Conservation (phyloP, 192 early-diverging fungal species). For the Coemansia reversa region DNA sequence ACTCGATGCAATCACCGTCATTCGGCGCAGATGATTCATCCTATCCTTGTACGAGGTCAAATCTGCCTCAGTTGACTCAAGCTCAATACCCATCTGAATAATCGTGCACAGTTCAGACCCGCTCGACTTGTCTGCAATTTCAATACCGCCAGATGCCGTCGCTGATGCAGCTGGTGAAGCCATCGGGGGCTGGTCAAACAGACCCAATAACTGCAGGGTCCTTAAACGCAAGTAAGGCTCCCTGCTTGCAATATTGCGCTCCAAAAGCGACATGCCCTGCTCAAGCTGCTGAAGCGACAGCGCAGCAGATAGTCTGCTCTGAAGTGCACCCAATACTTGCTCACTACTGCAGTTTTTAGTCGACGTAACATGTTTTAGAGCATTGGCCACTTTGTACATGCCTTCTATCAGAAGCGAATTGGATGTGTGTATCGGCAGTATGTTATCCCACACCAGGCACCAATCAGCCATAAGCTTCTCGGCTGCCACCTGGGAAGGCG, state of each 20-base stretch:
- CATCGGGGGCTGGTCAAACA: slow-evolving; percentile 65
- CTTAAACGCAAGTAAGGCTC: slow-evolving; percentile 59
- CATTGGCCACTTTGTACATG: slow-evolving; percentile 22
- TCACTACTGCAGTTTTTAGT: slow-evolving; percentile 5
- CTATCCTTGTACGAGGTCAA: slow-evolving; percentile 78
- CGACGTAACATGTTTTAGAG: slow-evolving; percentile 14
- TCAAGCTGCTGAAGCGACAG: slow-evolving; percentile 33
- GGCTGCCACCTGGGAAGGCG: slow-evolving; percentile 1
- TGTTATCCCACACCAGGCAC: slow-evolving; percentile 12
- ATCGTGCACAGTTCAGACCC: slow-evolving; percentile 51
- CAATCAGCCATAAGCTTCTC: slow-evolving; percentile 23
- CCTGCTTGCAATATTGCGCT: slow-evolving; percentile 35
- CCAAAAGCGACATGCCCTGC: slow-evolving; percentile 23
- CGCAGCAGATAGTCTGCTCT: slow-evolving; percentile 14
- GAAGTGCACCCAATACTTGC: neutral
- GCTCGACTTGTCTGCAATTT: slow-evolving; percentile 1
- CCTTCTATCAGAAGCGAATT: slow-evolving; percentile 35
- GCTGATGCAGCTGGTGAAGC: neutral
- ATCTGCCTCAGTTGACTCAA: slow-evolving; percentile 65
- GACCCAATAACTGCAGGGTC: slow-evolving; percentile 64
- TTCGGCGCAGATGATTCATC: slow-evolving; percentile 67
- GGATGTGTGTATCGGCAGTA: slow-evolving; percentile 19
- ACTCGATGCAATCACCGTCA: slow-evolving; percentile 64
- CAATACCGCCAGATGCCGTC: neutral
- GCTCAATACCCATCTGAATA: slow-evolving; percentile 51